These are phyloP conservation scores for Fusarium begoniae DNA, from an alignment of 2,329 filamentous ascomycete genomes.

Conservation along the genomic window DNA sequence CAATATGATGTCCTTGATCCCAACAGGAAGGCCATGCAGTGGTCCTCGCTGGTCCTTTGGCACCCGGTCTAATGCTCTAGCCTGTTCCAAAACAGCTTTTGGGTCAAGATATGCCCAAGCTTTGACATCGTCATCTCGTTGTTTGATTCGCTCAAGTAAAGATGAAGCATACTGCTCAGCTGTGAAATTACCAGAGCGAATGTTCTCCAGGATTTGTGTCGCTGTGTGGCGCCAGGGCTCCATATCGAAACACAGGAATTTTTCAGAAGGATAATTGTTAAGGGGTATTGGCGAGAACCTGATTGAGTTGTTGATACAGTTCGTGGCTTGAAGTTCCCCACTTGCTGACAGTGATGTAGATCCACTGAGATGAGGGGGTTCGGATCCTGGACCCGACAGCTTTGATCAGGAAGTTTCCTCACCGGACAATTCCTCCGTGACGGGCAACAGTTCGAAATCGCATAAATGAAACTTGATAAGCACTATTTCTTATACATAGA, in stretches of 20 bases:
- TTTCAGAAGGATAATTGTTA: neutral
- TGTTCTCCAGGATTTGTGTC: conserved; percentile 49
- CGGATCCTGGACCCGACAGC: neutral
- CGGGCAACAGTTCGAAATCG: rapidly evolving
- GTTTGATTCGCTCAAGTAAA: conserved; percentile 55
- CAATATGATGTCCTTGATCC: conserved; percentile 68
- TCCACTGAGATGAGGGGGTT: conserved; percentile 13
- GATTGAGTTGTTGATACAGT: no score
- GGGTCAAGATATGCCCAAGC: conserved; percentile 61
- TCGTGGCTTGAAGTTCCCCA: neutral
- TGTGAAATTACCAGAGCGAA: conserved; percentile 54
- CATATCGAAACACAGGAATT: neutral
- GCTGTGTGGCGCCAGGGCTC: conserved; percentile 48
- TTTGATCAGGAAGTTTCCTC: neutral
- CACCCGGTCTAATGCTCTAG: conserved; percentile 59
- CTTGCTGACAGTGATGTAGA: neutral
- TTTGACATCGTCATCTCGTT: conserved; percentile 55
- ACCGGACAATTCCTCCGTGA: no score
- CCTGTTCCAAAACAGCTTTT: conserved; percentile 56
- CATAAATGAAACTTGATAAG: rapidly evolving
- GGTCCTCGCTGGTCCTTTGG: conserved; percentile 59
- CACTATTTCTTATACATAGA: rapidly evolving
- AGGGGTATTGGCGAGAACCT: no score
- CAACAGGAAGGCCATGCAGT: conserved; percentile 66
- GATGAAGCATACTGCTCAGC: conserved; percentile 61